Conservation (phyloP, 2,329 filamentous ascomycete genomes). For the Hypocrella siamensis region DNA sequence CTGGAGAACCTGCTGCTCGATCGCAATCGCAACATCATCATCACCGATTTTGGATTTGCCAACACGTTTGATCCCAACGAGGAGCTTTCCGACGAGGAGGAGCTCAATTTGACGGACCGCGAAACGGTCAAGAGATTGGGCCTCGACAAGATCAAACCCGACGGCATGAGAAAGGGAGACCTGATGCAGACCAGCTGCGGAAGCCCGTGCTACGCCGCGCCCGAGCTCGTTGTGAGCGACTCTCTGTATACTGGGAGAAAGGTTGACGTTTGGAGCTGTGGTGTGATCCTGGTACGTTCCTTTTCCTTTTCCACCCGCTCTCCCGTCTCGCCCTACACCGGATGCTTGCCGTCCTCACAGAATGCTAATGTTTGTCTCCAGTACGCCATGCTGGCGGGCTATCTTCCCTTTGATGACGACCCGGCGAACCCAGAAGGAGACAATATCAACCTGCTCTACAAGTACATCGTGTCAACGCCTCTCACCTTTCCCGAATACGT, state of each 20-base stretch:
- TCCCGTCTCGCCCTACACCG: no score
- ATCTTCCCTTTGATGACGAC: slow-evolving; percentile 94
- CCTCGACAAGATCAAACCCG: slow-evolving; percentile 62
- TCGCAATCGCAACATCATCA: slow-evolving; percentile 96
- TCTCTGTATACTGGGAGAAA: slow-evolving; percentile 94
- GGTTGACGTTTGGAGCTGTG: slow-evolving; percentile 98
- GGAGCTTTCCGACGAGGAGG: slow-evolving; percentile 79
- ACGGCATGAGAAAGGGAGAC: slow-evolving; percentile 72
- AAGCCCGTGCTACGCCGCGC: slow-evolving; percentile 93
- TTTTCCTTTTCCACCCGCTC: not conserved
- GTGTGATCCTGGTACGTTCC: slow-evolving; percentile 78
- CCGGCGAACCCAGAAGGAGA: slow-evolving; percentile 96
- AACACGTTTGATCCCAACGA: slow-evolving; percentile 90
- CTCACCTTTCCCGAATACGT: slow-evolving; percentile 98
- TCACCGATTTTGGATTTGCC: slow-evolving; percentile 97
- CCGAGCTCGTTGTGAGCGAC: slow-evolving; percentile 93
- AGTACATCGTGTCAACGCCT: slow-evolving; percentile 95
- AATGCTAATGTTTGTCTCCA: slow-evolving; percentile 29
- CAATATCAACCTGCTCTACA: slow-evolving; percentile 97
- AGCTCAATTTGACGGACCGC: slow-evolving; percentile 71
- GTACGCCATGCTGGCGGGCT: slow-evolving; percentile 98
- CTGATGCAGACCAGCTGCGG: slow-evolving; percentile 98
- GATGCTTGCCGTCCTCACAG: slow-evolving; percentile 1
- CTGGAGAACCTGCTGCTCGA: slow-evolving; percentile 90
- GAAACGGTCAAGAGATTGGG: slow-evolving; percentile 77